Conservation (phyloP, 2,329 filamentous ascomycete genomes). For the Xylariaceae sp. region DNA sequence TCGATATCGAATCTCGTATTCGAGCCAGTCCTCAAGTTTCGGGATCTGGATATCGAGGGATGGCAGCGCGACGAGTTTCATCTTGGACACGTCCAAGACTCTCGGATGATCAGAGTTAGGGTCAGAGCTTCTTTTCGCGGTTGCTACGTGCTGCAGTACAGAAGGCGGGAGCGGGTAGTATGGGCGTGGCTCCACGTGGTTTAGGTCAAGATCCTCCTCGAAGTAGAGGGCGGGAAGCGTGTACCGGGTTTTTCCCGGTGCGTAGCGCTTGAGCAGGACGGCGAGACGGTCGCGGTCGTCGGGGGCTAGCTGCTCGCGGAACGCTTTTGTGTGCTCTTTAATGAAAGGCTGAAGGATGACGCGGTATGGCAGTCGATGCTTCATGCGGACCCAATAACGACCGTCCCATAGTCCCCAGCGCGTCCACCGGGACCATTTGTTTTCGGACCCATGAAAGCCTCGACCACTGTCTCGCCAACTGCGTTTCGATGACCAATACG, state of each 20-base stretch:
- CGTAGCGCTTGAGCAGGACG: constrained; percentile 54
- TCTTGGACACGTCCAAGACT: constrained; percentile 31
- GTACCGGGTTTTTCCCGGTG: constrained; percentile 62
- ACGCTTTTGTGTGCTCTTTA: constrained; percentile 52
- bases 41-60: constrained; percentile 58
- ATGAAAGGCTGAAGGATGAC: constrained; percentile 56
- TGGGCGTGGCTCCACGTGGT: constrained; percentile 18
- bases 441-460: background rate
- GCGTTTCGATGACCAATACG: constrained; percentile 28
- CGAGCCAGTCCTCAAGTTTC: constrained; percentile 55
- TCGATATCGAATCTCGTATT: constrained; percentile 58
- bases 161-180: constrained; percentile 28
- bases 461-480: constrained; percentile 25
- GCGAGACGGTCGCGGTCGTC: constrained; percentile 47
- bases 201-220: constrained; percentile 44
- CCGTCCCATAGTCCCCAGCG: constrained; percentile 61
- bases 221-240: constrained; percentile 63
- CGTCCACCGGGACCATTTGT: constrained; percentile 41
- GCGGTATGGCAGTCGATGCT: constrained; percentile 49
- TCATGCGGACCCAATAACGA: constrained; percentile 65
- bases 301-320: constrained; percentile 52
- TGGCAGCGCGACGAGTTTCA: constrained; percentile 59
- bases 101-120: constrained; percentile 18
- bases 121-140: background rate
- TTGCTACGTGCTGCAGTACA: background rate